Conservation (phyloP, 106 monocot species). For the Acorus calamus region DNA sequence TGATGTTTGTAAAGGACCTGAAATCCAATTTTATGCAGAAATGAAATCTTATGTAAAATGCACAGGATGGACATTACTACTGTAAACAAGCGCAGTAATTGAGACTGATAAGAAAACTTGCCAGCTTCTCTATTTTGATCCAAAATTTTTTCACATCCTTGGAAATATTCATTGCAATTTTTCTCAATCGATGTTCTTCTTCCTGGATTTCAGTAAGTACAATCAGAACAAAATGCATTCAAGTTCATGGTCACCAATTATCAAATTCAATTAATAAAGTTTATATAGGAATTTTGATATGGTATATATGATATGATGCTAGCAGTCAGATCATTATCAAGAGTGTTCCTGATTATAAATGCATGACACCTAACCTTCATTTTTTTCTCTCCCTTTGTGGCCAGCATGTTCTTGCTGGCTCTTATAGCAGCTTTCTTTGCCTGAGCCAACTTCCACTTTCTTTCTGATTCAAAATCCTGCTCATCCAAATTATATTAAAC, state of each 20-base stretch:
- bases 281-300: too few species aligned
- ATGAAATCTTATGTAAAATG: neutral
- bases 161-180: slow-evolving; percentile 84
- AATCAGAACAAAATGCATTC: too few species aligned
- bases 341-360: too few species aligned
- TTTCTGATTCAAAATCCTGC: slow-evolving; percentile 98
- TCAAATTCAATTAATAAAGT: too few species aligned
- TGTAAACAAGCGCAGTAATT: too few species aligned
- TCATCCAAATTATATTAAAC: too few species aligned
- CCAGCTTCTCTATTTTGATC: slow-evolving; percentile 96
- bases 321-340: too few species aligned
- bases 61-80: too few species aligned
- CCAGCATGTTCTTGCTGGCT: slow-evolving; percentile 60
- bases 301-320: too few species aligned
- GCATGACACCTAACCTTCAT: slow-evolving; percentile 55
- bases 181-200: slow-evolving; percentile 79
- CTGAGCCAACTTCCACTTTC: slow-evolving; percentile 93
- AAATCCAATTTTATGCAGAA: slow-evolving; percentile 5
- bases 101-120: slow-evolving; percentile 18
- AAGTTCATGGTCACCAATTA: too few species aligned
- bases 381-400: slow-evolving; percentile 80
- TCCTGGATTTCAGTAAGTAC: slow-evolving; percentile 43
- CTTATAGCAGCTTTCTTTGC: slow-evolving; percentile 86
- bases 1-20: slow-evolving; percentile 97
- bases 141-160: slow-evolving; percentile 99